These are phyloP conservation scores for Endoconidiophora laricicola DNA, from an alignment of 2,329 filamentous ascomycete species.

Conservation along the genomic window DNA sequence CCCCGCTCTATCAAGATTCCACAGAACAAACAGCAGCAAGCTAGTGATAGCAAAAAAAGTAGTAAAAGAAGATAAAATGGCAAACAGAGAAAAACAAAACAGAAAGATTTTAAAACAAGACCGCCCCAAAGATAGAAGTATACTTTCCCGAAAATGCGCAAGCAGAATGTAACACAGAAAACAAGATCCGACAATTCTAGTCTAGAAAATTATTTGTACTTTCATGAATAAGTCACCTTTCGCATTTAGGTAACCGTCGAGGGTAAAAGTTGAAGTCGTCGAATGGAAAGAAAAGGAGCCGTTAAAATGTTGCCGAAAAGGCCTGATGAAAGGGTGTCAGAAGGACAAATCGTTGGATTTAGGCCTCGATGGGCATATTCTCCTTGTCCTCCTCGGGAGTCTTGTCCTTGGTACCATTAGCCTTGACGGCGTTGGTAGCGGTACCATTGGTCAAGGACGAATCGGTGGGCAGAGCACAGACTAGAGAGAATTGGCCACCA, in stretches of 20 bases:
- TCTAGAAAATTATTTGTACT: too few species aligned
- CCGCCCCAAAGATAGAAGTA: background rate
- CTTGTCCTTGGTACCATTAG: slow-evolving; percentile 6
- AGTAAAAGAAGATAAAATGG: background rate
- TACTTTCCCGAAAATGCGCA: too few species aligned
- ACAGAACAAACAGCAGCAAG: background rate
- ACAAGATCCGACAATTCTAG: background rate
- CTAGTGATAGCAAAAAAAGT: background rate
- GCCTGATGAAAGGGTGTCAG: too few species aligned
- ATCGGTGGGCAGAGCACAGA: slow-evolving; percentile 29
- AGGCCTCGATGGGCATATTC: slow-evolving; percentile 8
- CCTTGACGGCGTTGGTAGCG: slow-evolving; percentile 18
- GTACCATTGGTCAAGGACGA: slow-evolving; percentile 14
- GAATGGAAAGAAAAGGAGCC: too few species aligned
- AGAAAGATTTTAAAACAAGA: background rate
- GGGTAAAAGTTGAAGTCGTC: too few species aligned
- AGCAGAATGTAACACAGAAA: background rate
- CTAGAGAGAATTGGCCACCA: slow-evolving; percentile 68
- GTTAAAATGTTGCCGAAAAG: too few species aligned
- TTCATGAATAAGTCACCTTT: too few species aligned
- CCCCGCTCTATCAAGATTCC: too few species aligned
- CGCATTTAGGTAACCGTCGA: too few species aligned
- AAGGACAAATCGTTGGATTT: background rate
- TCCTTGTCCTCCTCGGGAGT: slow-evolving; percentile 6
- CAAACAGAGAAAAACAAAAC: slow-evolving; percentile 14